Evolutionary conservation across 2,329 filamentous ascomycete genomes (phyloP).

Genomic region (Colletotrichum phormii): DNA sequence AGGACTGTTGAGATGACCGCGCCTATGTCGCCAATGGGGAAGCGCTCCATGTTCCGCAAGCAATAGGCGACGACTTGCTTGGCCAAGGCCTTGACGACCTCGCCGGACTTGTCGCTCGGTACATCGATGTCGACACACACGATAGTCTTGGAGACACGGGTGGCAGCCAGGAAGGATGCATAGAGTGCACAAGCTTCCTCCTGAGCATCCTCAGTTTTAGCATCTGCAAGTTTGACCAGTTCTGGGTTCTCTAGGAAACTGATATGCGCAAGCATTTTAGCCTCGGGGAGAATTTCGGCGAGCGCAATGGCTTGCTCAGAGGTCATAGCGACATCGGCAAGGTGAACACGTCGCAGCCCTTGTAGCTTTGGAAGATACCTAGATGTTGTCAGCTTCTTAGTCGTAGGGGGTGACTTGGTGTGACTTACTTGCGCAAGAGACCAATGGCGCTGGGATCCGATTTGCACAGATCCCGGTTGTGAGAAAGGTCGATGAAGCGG

Average conservation of each 20-base stretch:
- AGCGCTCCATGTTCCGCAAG: conserved; percentile 87
- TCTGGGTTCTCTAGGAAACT: conserved; percentile 86
- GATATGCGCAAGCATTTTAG: conserved; percentile 83
- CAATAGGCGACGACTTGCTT: conserved; percentile 97
- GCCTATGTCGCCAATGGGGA: conserved; percentile 74
- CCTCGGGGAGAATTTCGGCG: conserved; percentile 90
- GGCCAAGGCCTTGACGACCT: conserved; percentile 90
- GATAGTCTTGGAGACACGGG: conserved; percentile 83
- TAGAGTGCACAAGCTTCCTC: conserved; percentile 96
- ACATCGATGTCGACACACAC: conserved; percentile 94
- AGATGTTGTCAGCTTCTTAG: conserved; percentile 11
- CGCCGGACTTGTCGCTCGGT: conserved; percentile 82
- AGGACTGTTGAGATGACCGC: conserved; percentile 53
- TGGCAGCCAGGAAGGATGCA: conserved; percentile 89
- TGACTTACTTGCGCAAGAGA: conserved; percentile 77
- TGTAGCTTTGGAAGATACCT: conserved; percentile 84
- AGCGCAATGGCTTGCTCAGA: conserved; percentile 91
- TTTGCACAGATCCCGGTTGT: conserved; percentile 85
- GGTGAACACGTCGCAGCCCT: conserved; percentile 84
- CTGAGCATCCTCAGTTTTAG: conserved; percentile 81
- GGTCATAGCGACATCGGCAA: conserved; percentile 85
- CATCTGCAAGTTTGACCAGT: conserved; percentile 76
- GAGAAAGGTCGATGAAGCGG: conserved; percentile 91
- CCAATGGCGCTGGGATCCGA: conserved; percentile 78
- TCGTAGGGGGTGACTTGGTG: background rate